Evolutionary conservation across 345 rosid species (phyloP).

Genomic region (Lepidium africanum): DNA sequence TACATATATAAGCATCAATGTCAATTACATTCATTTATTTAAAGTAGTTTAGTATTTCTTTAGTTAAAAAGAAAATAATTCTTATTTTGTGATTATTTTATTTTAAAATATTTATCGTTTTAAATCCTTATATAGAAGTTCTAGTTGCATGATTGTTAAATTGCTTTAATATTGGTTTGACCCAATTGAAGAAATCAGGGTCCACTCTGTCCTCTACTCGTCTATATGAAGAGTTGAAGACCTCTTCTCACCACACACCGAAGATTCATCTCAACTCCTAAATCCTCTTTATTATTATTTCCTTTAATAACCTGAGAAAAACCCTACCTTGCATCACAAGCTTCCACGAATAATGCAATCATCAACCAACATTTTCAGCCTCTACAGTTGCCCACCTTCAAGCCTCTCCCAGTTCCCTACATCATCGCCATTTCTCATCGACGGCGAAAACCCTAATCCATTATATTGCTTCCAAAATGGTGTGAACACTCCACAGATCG

Average conservation of each 20-base stretch:
- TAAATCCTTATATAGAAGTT: background rate
- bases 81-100: background rate
- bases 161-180: constrained; percentile 4
- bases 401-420: constrained; percentile 34
- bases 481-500: constrained; percentile 27
- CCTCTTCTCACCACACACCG: constrained; percentile 21
- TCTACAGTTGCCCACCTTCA: constrained; percentile 34
- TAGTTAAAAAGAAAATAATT: background rate
- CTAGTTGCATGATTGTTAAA: constrained; percentile 5
- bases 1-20: background rate
- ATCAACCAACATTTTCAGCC: constrained; percentile 45
- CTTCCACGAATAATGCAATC: constrained; percentile 2
- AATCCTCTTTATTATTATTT: background rate
- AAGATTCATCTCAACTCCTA: background rate
- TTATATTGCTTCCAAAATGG: constrained; percentile 20
- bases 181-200: constrained; percentile 36
- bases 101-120: background rate
- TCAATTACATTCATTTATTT: background rate
- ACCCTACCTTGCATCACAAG: background rate
- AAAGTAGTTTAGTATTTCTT: background rate
- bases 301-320: background rate
- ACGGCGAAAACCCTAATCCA: constrained; percentile 25
- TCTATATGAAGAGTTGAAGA: constrained; percentile 42
- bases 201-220: constrained; percentile 32
- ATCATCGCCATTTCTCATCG: constrained; percentile 22